Conservation (phyloP, 2,329 filamentous ascomycete genomes). For the Colletotrichum horii region DNA sequence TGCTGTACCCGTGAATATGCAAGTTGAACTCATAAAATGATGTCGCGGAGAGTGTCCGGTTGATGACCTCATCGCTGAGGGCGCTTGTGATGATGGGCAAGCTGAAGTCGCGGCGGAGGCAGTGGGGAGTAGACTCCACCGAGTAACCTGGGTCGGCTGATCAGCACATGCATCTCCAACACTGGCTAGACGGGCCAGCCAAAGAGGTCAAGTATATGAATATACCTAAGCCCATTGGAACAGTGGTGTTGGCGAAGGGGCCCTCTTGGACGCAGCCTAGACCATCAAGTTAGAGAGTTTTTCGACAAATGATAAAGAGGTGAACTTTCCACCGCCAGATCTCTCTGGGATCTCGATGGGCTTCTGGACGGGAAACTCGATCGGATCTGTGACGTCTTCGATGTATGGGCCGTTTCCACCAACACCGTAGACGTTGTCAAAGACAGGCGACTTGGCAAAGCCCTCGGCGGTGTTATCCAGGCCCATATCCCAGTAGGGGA, state of each 20-base stretch:
- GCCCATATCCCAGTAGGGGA: not conserved
- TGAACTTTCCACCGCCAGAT: not conserved
- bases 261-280: slow-evolving; percentile 5
- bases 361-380: not conserved
- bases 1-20: not conserved
- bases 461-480: not conserved
- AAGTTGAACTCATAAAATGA: not conserved
- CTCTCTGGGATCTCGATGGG: not conserved
- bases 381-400: not conserved
- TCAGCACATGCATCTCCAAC: too few species aligned
- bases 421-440: slow-evolving; percentile 16
- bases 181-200: too few species aligned
- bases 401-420: slow-evolving; percentile 19
- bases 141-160: too few species aligned
- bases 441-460: slow-evolving; percentile 19
- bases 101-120: slow-evolving; percentile 2
- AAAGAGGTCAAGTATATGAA: too few species aligned
- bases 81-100: not conserved
- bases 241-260: not conserved
- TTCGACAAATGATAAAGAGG: fast-evolving
- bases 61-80: not conserved
- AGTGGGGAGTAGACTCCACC: not conserved
- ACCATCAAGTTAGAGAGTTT: fast-evolving
- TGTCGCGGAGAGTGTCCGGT: not conserved
- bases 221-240: not conserved